These are phyloP conservation scores for Adenanthera pavonina DNA, from an alignment of 306 rosid genomes.

Conservation along the genomic window DNA sequence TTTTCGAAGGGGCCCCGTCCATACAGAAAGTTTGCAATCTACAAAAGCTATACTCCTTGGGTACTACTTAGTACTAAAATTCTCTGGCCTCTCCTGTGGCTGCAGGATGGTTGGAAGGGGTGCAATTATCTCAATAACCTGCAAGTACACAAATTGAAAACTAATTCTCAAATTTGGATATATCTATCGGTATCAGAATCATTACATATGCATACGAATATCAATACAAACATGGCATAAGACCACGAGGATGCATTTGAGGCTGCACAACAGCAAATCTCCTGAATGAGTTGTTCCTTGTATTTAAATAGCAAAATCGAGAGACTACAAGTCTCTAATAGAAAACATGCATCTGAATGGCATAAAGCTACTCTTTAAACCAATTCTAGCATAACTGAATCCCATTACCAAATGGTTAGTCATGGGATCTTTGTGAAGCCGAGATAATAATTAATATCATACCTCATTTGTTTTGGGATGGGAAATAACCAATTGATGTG, in stretches of 20 bases:
- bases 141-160: constrained; percentile 24
- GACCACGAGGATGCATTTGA: neutral
- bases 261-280: constrained; percentile 8
- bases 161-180: neutral
- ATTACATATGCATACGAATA: neutral
- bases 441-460: neutral
- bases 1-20: neutral
- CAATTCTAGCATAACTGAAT: neutral
- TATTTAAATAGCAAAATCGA: neutral
- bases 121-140: constrained; percentile 66
- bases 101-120: constrained; percentile 65
- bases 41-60: constrained; percentile 11
- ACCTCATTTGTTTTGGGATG: constrained; percentile 84
- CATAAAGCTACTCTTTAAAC: constrained; percentile 4
- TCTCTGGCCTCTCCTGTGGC: constrained; percentile 43
- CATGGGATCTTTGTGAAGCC: neutral
- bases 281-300: neutral
- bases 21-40: neutral
- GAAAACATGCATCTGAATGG: neutral
- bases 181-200: neutral
- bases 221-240: neutral
- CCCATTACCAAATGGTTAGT: constrained; percentile 16
- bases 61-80: neutral
- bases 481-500: constrained; percentile 65
- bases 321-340: neutral